phyloP scores from a whole-genome alignment of 345 rosid species.

The Balakata baccata region DNA sequence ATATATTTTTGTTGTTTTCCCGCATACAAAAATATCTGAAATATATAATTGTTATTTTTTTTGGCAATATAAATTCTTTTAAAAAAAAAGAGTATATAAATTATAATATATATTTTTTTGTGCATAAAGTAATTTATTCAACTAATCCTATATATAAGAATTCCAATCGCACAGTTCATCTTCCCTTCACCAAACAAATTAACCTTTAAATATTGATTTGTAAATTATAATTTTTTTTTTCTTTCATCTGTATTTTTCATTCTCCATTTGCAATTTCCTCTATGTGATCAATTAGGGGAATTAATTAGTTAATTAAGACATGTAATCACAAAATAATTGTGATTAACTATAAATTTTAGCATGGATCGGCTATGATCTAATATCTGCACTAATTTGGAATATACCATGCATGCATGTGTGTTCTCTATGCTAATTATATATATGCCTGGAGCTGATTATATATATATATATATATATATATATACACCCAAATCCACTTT shows the following conservation, averaged over 20 bases:
- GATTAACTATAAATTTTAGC: neutral
- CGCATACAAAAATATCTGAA: neutral
- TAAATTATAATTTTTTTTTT: neutral
- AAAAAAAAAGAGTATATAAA: no score
- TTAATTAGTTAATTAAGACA: no score
- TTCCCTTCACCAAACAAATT: slow-evolving; percentile 31
- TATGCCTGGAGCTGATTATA: neutral
- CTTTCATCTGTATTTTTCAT: neutral
- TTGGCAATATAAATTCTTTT: neutral
- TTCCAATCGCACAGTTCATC: slow-evolving; percentile 25
- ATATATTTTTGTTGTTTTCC: no score
- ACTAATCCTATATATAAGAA: slow-evolving; percentile 14
- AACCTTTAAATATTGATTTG: neutral
- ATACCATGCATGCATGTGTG: neutral
- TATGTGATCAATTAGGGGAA: no score
- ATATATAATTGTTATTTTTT: neutral
- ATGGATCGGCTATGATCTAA: slow-evolving; percentile 2
- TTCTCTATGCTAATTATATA: neutral
- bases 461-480: no score
- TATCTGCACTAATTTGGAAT: neutral
- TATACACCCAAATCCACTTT: neutral
- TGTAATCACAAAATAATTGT: no score
- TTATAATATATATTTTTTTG: neutral
- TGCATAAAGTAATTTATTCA: neutral
- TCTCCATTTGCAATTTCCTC: no score